Base-by-base conservation (phyloP, 352 stramenopile species). In the Globisporangium radiosum region DNA sequence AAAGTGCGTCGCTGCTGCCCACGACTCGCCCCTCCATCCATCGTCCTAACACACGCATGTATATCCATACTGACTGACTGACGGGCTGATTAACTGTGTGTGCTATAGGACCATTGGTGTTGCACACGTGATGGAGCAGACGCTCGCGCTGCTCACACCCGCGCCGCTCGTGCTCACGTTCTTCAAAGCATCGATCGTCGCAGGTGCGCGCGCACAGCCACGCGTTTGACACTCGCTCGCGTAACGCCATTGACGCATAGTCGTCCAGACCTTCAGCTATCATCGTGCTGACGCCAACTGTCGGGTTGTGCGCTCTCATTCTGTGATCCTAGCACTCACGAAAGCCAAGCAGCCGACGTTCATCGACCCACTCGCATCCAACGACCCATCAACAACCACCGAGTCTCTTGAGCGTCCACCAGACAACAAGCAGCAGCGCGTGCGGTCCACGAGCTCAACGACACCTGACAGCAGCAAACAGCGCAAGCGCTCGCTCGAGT, bases 181-280 rank as follows among this genome's bases (percentile, higher is more conserved):
- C 56, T 90, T 90, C 59, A 88, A 90, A 43, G 64, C 60, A 14
- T 78, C 65, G 62, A 80, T 88, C 25, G 75, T 87, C 2, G 62
- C 68, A 64, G 76, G 81, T 90, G 36, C 13, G 40, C 1, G 33
- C 33, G 47, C 25, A 33, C 25, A 33, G 25, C 25, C 25, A 33
- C 25, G 2, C 25, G 25, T 33, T 33, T 33, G 25, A 33, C 25
- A 33, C 25, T 33, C 25, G 25, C 25, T 33, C 25, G 25, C 25
- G 25, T 33, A 33, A 33, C 25, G 25, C 25, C 25, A 33, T 33
- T 33, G 25, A 33, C 25, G 25, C 25, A 33, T 33, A 33, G 25
- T 33, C 25, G 25, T 33, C 25, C 25, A 33, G 25, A 33, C 2
- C 25, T 33, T 33, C 25, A 33, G 25, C 25, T 33, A 33, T 33